A percentile compares a stretch with the other conserved stretches of the same genome.
These are phyloP conservation scores for Gaeumannomyces sp. DNA, from an alignment of 2,329 filamentous ascomycete genomes.

Conservation along the genomic window DNA sequence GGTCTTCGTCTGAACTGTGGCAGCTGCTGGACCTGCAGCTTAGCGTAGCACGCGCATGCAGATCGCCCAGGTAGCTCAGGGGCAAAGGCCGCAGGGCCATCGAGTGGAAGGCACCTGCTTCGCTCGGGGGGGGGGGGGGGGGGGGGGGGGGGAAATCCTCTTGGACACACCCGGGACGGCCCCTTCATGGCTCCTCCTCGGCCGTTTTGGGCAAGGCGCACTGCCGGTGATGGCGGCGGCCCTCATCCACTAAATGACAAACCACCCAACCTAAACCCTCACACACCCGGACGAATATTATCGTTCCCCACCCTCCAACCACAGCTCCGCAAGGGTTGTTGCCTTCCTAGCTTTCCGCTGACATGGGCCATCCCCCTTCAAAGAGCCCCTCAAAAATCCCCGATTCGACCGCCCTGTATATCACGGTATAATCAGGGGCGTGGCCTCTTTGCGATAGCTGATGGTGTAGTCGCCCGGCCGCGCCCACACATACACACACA, in stretches of 20 bases:
- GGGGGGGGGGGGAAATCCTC: too few species aligned
- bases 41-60: neutral
- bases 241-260: neutral
- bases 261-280: neutral
- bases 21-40: neutral
- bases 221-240: too few species aligned
- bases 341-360: slow-evolving; percentile 11
- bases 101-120: too few species aligned
- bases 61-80: neutral
- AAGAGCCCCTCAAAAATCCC: slow-evolving; percentile 5
- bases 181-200: neutral
- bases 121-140: too few species aligned
- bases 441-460: slow-evolving; percentile 2
- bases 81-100: neutral
- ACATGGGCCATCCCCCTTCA: slow-evolving; percentile 9
- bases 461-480: slow-evolving; percentile 2
- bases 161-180: neutral
- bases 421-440: neutral
- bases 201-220: neutral
- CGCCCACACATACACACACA: too few species aligned
- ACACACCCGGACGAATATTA: neutral
- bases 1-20: neutral
- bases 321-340: slow-evolving; percentile 19
- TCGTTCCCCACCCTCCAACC: slow-evolving; percentile 1
- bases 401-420: slow-evolving; percentile 11